Base-by-base conservation (phyloP, 169 alveolate genomes). In the Eimeria brunetti region DNA sequence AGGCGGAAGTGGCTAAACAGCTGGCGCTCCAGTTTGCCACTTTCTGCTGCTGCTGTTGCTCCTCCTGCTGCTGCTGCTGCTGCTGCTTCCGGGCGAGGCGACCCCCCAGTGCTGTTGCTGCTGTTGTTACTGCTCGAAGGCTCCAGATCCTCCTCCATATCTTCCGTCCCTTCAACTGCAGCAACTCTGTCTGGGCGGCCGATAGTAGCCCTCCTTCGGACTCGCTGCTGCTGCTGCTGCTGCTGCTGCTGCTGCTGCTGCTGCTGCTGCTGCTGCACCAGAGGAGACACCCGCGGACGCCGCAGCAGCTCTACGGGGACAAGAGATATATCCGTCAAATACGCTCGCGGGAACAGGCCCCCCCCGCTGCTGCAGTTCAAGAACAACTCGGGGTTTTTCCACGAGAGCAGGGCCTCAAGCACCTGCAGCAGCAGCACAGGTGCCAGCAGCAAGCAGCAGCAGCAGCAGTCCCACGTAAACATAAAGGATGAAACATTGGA, bases 321-420 rank as follows among this genome's bases (percentile, higher is more conserved):
- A 27, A 41, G 89, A 12, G 90, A 49, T 16, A 64, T 33, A 60
- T 69, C 96, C 30, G 62, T 30, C 38, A 24, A 18, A 44, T 88
- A 88, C 30, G 96, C 88, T n/a, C 64, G 58, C 1, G 96, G 96
- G 60, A 88, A 94, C 18, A 94, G n/a, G 30, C 88, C 69, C 18
- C 96, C 96, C 58, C 86, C 88, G 30, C 84, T 53, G 90, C 86
- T 78, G 80, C 86, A 58, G 81, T 86, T 44, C 93, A 58, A n/a
- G 88, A 95, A 95, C 58, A 95, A 80, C 46, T 91, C 95, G 22
- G 96, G 96, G 22, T 58, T 85, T 18, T 89, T 64, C 56, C 38
- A 44, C 2, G 80, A 33, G 38, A 51, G 93, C 60, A 94, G 24
- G 36, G 91, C 89, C 46, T 88, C 94, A 89, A 86, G 30, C 49